Base-by-base conservation (phyloP, 2,329 filamentous ascomycete genomes). In the Nannizziopsis arthrosporioides region DNA sequence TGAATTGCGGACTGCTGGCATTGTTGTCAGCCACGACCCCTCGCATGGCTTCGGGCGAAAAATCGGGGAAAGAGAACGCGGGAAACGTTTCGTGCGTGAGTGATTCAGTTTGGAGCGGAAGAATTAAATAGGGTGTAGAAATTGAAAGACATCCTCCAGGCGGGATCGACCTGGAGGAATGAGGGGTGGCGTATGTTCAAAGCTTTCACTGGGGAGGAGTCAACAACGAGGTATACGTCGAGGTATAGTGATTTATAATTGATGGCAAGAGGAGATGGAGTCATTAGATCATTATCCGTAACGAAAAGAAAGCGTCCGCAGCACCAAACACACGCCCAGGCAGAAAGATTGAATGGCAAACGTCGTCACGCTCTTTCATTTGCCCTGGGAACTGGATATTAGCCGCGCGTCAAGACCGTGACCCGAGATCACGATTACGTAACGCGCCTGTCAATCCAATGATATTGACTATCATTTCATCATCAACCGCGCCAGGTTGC, bases 21-120 rank as follows among this genome's bases (percentile, higher is more conserved):
- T 42, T 15, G 17, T 27, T 41, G n/a, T 27, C 45, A 4, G 44
- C 37, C 15, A 47, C 45, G 9, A 15, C 27, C 27, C 45, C 45
- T 18, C 38, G 45, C 45, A 47, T 47, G 8, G 45, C 18, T 34
- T 41, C 37, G 10, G 15, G 17, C 3, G 1, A 42, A 30, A 17
- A n/a, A 19, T 15, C 30, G 14, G 27, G 17, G 34, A 32, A 15
- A 10, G 1, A 11, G 36, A 27, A 6, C 37, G 18, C 12, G 41
- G 17, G 36, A 31, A 11, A 19, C 12, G 30, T 22, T 41, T 8
- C 17, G 14, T 22, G 30, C n/a, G 37, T 27, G 17, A 36, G 2
- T 15, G 5, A 34, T n/a, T 18, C 14, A 4, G 18, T 30, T 12
- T 19, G 19, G 38, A 36, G 22, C 12, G 30, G 37, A 32, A n/a